phyloP scores from a whole-genome alignment of 1,284 basidiomycete species.

The Vanrija sp. region DNA sequence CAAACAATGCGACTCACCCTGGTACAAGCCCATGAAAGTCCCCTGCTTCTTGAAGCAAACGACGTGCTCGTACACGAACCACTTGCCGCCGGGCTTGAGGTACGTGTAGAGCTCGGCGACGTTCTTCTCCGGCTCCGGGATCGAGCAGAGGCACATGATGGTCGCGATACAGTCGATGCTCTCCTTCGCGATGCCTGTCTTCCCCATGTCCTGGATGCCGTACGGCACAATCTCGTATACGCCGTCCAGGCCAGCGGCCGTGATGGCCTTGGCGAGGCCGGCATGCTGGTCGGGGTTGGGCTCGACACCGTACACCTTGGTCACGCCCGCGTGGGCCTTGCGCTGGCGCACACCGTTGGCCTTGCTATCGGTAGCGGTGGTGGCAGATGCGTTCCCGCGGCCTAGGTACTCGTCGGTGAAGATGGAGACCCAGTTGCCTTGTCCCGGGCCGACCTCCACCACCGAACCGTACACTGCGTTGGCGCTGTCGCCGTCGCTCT shows the following conservation, averaged over 20 bases:
- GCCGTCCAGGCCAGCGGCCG: slow-evolving; percentile 9
- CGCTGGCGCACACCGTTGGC: background rate
- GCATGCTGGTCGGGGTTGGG: slow-evolving; percentile 16
- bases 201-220: slow-evolving; percentile 14
- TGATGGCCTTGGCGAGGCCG: background rate
- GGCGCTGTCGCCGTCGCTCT: background rate
- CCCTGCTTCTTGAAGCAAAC: slow-evolving; percentile 6
- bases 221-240: slow-evolving; percentile 8
- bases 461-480: slow-evolving; percentile 7
- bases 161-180: slow-evolving; percentile 17
- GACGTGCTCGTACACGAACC: slow-evolving; percentile 21
- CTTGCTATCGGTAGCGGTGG: background rate
- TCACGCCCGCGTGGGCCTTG: too few relatives aligned
- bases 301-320: slow-evolving; percentile 15
- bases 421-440: slow-evolving; percentile 16
- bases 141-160: slow-evolving; percentile 15
- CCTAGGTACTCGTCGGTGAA: slow-evolving; percentile 12
- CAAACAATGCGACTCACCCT: background rate
- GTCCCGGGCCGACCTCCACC: slow-evolving; percentile 17
- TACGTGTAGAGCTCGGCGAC: slow-evolving; percentile 18
- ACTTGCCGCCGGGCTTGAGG: slow-evolving; percentile 16
- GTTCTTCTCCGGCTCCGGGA: slow-evolving; percentile 16
- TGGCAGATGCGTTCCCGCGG: too few relatives aligned
- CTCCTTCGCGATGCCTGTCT: slow-evolving; percentile 4
- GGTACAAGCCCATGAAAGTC: background rate